Conservation (phyloP, 2,329 filamentous ascomycete species). For the Cladosporium sp. region DNA sequence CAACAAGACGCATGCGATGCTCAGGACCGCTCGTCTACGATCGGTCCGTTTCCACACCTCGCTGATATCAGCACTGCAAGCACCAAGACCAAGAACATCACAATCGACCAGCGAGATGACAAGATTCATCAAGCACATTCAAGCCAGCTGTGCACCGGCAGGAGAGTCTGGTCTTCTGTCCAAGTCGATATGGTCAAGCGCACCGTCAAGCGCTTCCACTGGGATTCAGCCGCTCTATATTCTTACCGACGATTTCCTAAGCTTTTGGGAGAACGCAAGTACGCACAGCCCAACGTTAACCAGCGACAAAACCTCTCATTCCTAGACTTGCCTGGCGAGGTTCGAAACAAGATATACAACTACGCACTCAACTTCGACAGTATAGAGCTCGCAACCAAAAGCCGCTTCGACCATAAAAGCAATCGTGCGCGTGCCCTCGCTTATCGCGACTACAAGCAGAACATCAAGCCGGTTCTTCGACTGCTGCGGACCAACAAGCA, state of each 20-base stretch:
- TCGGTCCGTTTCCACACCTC: no score
- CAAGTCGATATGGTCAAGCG: neutral
- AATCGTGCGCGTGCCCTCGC: neutral
- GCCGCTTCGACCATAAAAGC: neutral
- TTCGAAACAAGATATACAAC: conserved; percentile 11
- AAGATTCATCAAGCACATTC: neutral
- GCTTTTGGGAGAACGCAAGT: conserved; percentile 8
- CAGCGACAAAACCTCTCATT: conserved; percentile 3
- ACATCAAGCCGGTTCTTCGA: neutral
- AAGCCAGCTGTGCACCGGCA: neutral
- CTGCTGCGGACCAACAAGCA: conserved; percentile 18
- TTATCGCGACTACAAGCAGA: neutral
- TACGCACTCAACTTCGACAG: neutral
- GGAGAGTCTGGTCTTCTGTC: neutral
- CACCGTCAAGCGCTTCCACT: neutral
- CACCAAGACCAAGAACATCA: no score
- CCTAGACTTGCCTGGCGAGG: conserved; percentile 11
- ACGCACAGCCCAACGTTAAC: neutral
- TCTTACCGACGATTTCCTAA: neutral
- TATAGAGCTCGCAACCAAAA: neutral
- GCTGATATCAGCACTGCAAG: no score
- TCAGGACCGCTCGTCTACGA: no score
- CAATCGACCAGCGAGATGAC: no score
- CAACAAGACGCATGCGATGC: no score
- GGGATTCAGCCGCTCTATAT: neutral